Evolutionary conservation across 1,139 yeast species (phyloP).

Genomic region (Kodamaea suecica): DNA sequence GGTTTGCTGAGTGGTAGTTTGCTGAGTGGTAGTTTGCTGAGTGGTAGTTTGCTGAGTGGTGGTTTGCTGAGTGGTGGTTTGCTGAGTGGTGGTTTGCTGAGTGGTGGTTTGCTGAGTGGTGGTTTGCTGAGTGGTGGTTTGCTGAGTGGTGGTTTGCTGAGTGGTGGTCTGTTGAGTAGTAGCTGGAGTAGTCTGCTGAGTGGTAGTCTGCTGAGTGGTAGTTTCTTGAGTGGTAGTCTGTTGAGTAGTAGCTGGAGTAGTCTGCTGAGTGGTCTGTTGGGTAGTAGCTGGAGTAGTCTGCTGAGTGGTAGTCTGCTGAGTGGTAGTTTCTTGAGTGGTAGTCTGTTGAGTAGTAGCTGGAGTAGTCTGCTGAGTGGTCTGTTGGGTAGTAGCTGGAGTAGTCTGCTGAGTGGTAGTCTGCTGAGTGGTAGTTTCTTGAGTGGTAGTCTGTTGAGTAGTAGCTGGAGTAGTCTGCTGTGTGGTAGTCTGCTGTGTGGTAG

Average conservation of each 20-base stretch:
- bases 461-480: conserved; percentile 2
- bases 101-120: conserved; percentile 5
- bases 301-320: conserved; percentile 12
- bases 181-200: conserved; percentile 2
- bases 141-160: not conserved
- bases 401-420: conserved; percentile 6
- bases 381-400: conserved; percentile 5
- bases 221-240: conserved; percentile 7
- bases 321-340: conserved; percentile 5
- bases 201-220: conserved; percentile 1
- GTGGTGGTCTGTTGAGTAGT: conserved; percentile 1
- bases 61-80: conserved; percentile 6
- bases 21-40: conserved; percentile 6
- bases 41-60: conserved; percentile 11
- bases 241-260: conserved; percentile 8
- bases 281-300: conserved; percentile 8
- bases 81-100: conserved; percentile 6
- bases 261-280: conserved; percentile 6
- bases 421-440: not conserved
- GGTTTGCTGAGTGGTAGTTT: conserved; percentile 10
- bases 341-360: conserved; percentile 7
- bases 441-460: not conserved
- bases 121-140: conserved; percentile 9
- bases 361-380: conserved; percentile 6
- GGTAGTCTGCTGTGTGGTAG: conserved; percentile 1